Conservation (phyloP, 495 filamentous ascomycete genomes). For the Xanthoparmelia taractica region DNA sequence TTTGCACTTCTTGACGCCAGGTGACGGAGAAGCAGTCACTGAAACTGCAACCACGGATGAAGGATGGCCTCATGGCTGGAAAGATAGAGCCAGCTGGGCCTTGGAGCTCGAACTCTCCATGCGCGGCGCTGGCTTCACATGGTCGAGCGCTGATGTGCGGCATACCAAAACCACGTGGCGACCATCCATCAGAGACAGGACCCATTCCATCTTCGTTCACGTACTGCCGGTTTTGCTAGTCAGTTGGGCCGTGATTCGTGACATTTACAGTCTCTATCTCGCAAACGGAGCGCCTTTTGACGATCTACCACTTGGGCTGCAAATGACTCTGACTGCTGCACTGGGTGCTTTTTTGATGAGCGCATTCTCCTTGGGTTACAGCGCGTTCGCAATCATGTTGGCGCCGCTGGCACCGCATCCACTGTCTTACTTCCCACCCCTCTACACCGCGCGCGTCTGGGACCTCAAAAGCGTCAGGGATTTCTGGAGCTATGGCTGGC, state of each 20-base stretch:
- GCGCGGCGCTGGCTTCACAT: constrained; percentile 26
- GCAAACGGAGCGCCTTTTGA: constrained; percentile 16
- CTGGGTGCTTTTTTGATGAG: constrained; percentile 23
- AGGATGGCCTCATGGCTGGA: constrained; percentile 19
- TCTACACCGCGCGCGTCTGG: constrained; percentile 25
- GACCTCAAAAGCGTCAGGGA: constrained; percentile 18
- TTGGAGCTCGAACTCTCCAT: constrained; percentile 25
- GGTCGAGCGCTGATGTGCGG: constrained; percentile 26
- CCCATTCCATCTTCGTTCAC: constrained; percentile 22
- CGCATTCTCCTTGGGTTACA: constrained; percentile 23
- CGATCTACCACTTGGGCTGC: constrained; percentile 18
- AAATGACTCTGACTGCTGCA: constrained; percentile 22
- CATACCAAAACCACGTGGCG: constrained; percentile 25
- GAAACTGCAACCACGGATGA: constrained; percentile 22
- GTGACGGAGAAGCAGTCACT: constrained; percentile 18
- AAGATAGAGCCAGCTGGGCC: constrained; percentile 24
- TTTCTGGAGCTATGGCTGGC: constrained; percentile 29
- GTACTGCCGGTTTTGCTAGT: constrained; percentile 19
- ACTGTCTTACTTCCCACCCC: constrained; percentile 24
- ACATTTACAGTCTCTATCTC: constrained; percentile 17
- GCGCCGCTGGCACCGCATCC: constrained; percentile 24
- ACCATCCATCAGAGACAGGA: constrained; percentile 18
- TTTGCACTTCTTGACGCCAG: constrained; percentile 21
- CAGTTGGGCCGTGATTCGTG: constrained; percentile 21
- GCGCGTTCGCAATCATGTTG: constrained; percentile 24